Conservation (phyloP, 768 basidiomycete species). For the Kwoniella sp. region DNA sequence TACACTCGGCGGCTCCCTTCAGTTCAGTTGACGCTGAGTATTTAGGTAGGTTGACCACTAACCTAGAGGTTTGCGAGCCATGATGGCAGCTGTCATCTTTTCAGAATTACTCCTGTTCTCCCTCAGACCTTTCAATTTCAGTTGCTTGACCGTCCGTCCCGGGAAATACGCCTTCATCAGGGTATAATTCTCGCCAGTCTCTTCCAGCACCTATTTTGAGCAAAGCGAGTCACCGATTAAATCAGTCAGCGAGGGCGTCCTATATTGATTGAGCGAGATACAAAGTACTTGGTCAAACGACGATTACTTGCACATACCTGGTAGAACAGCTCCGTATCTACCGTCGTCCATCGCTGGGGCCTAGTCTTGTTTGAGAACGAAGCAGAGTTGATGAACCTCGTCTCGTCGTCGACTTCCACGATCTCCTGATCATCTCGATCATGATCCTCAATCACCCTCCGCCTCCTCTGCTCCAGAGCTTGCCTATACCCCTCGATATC, state of each 20-base stretch:
- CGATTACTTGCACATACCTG: conserved; percentile 38
- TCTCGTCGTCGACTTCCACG: conserved; percentile 41
- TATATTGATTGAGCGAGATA: no score
- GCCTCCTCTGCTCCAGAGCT: conserved; percentile 18
- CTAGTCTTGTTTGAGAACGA: conserved; percentile 22
- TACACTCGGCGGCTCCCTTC: no score
- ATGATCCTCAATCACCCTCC: conserved; percentile 19
- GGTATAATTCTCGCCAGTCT: conserved; percentile 43
- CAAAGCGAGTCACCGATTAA: neutral
- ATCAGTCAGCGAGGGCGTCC: no score
- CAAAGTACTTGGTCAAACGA: neutral
- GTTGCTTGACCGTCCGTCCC: conserved; percentile 30
- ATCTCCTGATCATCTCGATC: conserved; percentile 28
- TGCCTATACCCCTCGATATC: conserved; percentile 29
- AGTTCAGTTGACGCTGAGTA: neutral
- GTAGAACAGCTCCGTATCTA: conserved; percentile 50
- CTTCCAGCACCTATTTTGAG: conserved; percentile 31
- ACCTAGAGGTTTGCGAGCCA: conserved; percentile 36
- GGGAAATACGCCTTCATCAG: conserved; percentile 46
- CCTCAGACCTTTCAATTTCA: conserved; percentile 36
- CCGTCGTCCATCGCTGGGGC: conserved; percentile 33
- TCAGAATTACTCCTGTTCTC: conserved; percentile 42
- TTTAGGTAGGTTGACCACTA: conserved; percentile 10
- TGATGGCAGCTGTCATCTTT: conserved; percentile 36
- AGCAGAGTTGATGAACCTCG: conserved; percentile 38